These are phyloP conservation scores for Fusarium drepaniforme DNA, from an alignment of 2,329 filamentous ascomycete genomes.

Conservation along the genomic window DNA sequence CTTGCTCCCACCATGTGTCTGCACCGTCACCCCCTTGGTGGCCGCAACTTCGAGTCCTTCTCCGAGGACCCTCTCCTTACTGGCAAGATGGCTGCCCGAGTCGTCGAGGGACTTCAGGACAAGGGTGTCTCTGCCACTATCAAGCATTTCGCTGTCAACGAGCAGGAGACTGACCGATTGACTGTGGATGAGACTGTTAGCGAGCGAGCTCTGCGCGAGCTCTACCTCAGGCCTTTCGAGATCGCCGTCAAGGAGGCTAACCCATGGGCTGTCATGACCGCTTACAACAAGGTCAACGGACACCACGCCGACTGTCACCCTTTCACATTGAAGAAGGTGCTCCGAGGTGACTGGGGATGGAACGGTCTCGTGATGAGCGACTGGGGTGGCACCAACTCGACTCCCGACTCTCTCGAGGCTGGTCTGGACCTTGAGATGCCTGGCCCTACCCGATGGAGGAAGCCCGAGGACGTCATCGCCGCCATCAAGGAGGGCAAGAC, in stretches of 20 bases:
- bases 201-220: slow-evolving; percentile 42
- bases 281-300: slow-evolving; percentile 56
- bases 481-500: slow-evolving; percentile 47
- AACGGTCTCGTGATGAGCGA: slow-evolving; percentile 51
- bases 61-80: slow-evolving; percentile 44
- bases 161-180: slow-evolving; percentile 48
- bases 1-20: slow-evolving; percentile 50
- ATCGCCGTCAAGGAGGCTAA: slow-evolving; percentile 54
- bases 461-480: slow-evolving; percentile 45
- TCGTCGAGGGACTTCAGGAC: slow-evolving; percentile 54
- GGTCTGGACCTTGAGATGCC: slow-evolving; percentile 54
- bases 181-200: slow-evolving; percentile 45
- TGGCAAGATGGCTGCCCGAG: slow-evolving; percentile 44
- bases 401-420: slow-evolving; percentile 48
- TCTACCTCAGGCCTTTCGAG: slow-evolving; percentile 55
- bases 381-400: slow-evolving; percentile 53
- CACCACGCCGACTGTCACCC: slow-evolving; percentile 46
- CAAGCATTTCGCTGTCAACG: slow-evolving; percentile 60
- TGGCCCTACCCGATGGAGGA: slow-evolving; percentile 49
- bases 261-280: slow-evolving; percentile 53
- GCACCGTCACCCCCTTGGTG: slow-evolving; percentile 43
- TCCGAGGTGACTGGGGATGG: slow-evolving; percentile 60
- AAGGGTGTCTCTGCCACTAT: slow-evolving; percentile 55
- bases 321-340: slow-evolving; percentile 48
- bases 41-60: slow-evolving; percentile 46